Percentiles rank a stretch among this genome's conserved stretches.
Evolutionary conservation across 2,329 filamentous ascomycete species (phyloP).

Genomic region (Colletotrichum phormii): DNA sequence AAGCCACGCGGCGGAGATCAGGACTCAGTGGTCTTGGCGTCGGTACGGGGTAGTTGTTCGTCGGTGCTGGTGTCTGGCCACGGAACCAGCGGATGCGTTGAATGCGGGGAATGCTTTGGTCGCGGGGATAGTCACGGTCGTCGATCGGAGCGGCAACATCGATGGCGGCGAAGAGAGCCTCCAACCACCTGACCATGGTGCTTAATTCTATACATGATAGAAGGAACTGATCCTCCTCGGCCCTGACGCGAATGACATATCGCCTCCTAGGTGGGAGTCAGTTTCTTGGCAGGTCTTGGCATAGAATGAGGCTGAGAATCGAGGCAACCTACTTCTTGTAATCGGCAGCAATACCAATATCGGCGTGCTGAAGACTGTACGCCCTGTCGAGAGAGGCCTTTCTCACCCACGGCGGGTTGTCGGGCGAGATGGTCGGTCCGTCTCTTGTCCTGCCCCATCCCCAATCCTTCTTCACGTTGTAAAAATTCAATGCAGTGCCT

Average conservation of each 20-base stretch:
- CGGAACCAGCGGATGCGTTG: slow-evolving; percentile 64
- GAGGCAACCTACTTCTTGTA: slow-evolving; percentile 70
- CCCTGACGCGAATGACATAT: slow-evolving; percentile 77
- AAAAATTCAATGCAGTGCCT: slow-evolving; percentile 75
- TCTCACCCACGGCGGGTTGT: slow-evolving; percentile 63
- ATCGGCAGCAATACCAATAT: slow-evolving; percentile 79
- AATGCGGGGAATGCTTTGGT: slow-evolving; percentile 71
- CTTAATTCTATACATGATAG: slow-evolving; percentile 74
- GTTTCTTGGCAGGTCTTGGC: slow-evolving; percentile 35
- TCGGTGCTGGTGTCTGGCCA: slow-evolving; percentile 49
- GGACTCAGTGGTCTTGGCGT: slow-evolving; percentile 31
- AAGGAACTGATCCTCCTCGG: slow-evolving; percentile 80
- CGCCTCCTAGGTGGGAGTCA: slow-evolving; percentile 55
- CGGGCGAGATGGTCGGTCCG: slow-evolving; percentile 60
- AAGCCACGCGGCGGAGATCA: slow-evolving; percentile 7
- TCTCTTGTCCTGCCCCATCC: slow-evolving; percentile 59
- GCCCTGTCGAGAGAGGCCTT: slow-evolving; percentile 69
- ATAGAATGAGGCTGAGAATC: slow-evolving; percentile 23
- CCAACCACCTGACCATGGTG: slow-evolving; percentile 76
- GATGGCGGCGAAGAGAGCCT: slow-evolving; percentile 77
- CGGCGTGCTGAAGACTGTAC: slow-evolving; percentile 81
- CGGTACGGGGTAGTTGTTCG: slow-evolving; percentile 36
- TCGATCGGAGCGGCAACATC: slow-evolving; percentile 78
- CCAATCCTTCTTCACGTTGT: slow-evolving; percentile 71
- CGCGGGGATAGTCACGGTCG: slow-evolving; percentile 73